Evolutionary conservation across 208 protist genomes (phyloP), one percentile per base, ranked within the genome.

Genomic region (Trypanosoma melophagium): DNA sequence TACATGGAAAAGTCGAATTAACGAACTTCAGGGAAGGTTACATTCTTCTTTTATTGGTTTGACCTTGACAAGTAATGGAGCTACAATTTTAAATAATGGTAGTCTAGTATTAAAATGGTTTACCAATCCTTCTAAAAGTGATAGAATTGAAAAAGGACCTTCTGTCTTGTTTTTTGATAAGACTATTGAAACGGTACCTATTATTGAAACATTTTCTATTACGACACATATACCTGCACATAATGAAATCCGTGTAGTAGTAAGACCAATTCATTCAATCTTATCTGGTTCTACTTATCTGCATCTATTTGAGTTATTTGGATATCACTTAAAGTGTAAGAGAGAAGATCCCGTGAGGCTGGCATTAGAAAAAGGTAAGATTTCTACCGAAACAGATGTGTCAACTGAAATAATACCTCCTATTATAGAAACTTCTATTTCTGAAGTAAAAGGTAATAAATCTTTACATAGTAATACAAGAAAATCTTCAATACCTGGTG

Each of bases 91-190:
- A 35, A 22, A 53, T n/a, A 22, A 69, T 54, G 63, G 53, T 24
- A 61, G 16, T 25, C 8, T 70, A 25, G 47, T 55, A 31, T 57
- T 70, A 51, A 61, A 56, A 19, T 70, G 55, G 55, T 62, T 57
- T 45, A 14, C 44, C 45, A 67, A 45, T 31, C 8, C 24, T 47
- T 16, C 55, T 51, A 22, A 31, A 42, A 16, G 19, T 53, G 59
- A 16, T 19, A 3, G 7, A 16, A 22, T 12, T 42, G 25, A 25
- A 42, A n/a, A 14, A 54, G 54, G 54, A 59, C 41, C 63, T 52
- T 60, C 5, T 40, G n/a, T 51, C 38, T 22, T 69, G 12, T 40
- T 69, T 16, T 58, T 60, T 53, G 41, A 44, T 9, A 52, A 60
- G 14, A 35, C 38, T 13, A 24, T 49, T 25, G 53, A 58, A 17